phyloP scores from a whole-genome alignment of 495 filamentous ascomycete species.

The Parachaetomium inaequale region DNA sequence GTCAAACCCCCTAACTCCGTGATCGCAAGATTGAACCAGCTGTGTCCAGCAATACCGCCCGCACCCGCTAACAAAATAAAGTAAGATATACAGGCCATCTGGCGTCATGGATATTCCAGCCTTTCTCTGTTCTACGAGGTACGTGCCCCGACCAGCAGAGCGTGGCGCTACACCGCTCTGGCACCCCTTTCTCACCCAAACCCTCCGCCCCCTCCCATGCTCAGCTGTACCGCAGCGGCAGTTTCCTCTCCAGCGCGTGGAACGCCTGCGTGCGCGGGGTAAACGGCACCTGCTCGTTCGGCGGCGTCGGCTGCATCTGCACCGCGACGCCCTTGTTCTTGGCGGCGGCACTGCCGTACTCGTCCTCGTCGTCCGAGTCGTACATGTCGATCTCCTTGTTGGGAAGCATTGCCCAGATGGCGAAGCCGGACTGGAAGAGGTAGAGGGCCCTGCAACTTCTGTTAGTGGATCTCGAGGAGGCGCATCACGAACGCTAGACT shows the following conservation, averaged over 20 bases:
- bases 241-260: conserved; percentile 49
- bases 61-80: neutral
- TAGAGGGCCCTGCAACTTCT: conserved; percentile 49
- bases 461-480: conserved; percentile 12
- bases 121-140: neutral
- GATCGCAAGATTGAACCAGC: neutral
- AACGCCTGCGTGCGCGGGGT: conserved; percentile 55
- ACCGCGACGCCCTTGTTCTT: conserved; percentile 27
- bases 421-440: conserved; percentile 52
- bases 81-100: neutral
- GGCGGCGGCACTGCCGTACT: conserved; percentile 10
- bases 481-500: neutral
- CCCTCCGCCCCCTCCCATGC: neutral
- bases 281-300: conserved; percentile 35
- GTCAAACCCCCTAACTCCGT: neutral
- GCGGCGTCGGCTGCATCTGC: conserved; percentile 46
- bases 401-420: conserved; percentile 60
- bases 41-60: neutral
- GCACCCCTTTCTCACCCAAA: neutral
- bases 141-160: conserved; percentile 8
- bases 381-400: conserved; percentile 43
- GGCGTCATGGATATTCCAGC: neutral
- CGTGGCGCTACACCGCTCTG: conserved; percentile 4
- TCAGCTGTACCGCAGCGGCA: conserved; percentile 33
- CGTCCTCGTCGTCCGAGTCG: conserved; percentile 37